Percentiles rank a stretch among this genome's conserved stretches.
phyloP scores from a whole-genome alignment of 192 early-diverging fungal species.

The Backusella morwellensis region DNA sequence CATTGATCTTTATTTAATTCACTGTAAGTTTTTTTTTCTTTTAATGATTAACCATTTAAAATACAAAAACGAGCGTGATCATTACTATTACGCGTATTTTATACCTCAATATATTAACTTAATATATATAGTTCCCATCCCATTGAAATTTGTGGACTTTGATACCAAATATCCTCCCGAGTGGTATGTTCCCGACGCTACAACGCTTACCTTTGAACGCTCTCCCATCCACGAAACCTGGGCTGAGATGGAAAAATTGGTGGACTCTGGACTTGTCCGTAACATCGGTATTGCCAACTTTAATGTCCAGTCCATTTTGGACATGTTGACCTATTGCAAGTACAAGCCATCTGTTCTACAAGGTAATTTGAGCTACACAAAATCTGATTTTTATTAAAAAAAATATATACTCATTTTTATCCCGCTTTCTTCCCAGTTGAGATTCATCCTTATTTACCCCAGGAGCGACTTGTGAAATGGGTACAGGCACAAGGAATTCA shows the following conservation, averaged over 20 bases:
- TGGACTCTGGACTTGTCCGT: slow-evolving; percentile 51
- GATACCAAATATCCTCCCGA: slow-evolving; percentile 44
- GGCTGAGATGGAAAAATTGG: slow-evolving; percentile 71
- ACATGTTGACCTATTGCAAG: slow-evolving; percentile 53
- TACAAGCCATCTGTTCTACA: slow-evolving; percentile 73
- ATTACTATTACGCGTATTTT: not conserved
- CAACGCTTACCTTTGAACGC: slow-evolving; percentile 35
- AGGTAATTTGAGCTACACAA: slow-evolving; percentile 17
- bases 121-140: slow-evolving; percentile 32
- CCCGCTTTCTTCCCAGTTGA: slow-evolving; percentile 45
- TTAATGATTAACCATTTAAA: not conserved
- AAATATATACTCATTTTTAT: not conserved
- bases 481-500: slow-evolving; percentile 53
- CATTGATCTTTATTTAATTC: slow-evolving; percentile 71
- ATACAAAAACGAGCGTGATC: not conserved
- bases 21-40: slow-evolving; percentile 38
- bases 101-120: not conserved
- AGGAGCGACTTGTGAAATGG: slow-evolving; percentile 60
- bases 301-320: slow-evolving; percentile 39
- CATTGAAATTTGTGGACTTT: slow-evolving; percentile 52
- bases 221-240: slow-evolving; percentile 62
- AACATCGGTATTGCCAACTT: slow-evolving; percentile 78
- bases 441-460: slow-evolving; percentile 72
- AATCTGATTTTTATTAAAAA: not conserved
- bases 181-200: slow-evolving; percentile 34